phyloP scores from a whole-genome alignment of 1,284 basidiomycete species.

The Vanrija sp. region DNA sequence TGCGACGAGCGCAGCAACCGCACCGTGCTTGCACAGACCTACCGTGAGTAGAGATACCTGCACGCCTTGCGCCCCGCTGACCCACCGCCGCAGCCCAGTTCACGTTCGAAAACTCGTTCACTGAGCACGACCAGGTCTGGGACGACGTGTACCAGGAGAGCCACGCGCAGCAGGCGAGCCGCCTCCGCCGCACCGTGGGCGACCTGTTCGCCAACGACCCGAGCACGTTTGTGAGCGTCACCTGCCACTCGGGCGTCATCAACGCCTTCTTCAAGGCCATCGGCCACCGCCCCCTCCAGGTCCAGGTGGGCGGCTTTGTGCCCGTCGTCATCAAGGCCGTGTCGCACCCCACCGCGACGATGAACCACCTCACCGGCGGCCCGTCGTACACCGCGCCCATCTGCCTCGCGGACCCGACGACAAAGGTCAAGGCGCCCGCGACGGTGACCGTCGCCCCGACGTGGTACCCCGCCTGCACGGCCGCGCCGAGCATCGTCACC shows the following conservation, averaged over 20 bases:
- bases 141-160: constrained; percentile 32
- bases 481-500: neutral
- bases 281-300: constrained; percentile 22
- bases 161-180: constrained; percentile 21
- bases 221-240: constrained; percentile 37
- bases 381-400: constrained; percentile 21
- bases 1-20: constrained; percentile 39
- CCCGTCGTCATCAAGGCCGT: constrained; percentile 24
- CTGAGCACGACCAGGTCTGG: constrained; percentile 41
- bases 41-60: constrained; percentile 13
- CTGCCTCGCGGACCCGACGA: constrained; percentile 13
- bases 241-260: constrained; percentile 43
- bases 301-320: constrained; percentile 33
- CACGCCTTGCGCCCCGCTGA: too few species aligned
- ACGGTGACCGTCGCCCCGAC: neutral
- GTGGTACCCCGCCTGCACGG: neutral
- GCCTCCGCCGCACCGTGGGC: constrained; percentile 30
- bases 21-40: constrained; percentile 17
- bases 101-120: constrained; percentile 34
- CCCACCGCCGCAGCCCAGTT: constrained; percentile 21
- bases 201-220: constrained; percentile 39
- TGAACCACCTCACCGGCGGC: constrained; percentile 15
- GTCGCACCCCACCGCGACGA: constrained; percentile 17
- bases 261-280: constrained; percentile 32
- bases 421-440: neutral